A percentile compares a stretch with the other conserved stretches of the same genome.
phyloP scores from a whole-genome alignment of 345 rosid genomes.

The Melaleuca alternifolia region DNA sequence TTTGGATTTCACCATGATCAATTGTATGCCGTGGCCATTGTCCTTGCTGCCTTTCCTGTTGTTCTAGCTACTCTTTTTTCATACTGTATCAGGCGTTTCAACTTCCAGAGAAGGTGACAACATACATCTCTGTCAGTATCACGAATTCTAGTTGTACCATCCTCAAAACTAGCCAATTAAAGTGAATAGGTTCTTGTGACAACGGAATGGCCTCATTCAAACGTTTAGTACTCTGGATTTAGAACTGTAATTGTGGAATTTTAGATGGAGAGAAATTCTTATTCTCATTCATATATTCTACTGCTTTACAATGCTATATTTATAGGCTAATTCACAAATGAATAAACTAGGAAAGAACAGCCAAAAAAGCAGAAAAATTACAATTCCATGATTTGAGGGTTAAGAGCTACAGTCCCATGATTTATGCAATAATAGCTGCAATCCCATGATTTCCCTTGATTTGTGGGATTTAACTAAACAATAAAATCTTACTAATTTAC shows the following conservation, averaged over 20 bases:
- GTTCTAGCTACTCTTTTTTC: conserved; percentile 44
- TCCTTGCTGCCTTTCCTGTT: conserved; percentile 38
- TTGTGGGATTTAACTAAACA: too few relatives aligned
- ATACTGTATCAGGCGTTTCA: conserved; percentile 34
- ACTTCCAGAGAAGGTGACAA: conserved; percentile 52
- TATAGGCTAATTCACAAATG: too few relatives aligned
- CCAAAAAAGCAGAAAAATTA: too few relatives aligned
- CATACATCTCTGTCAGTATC: not conserved
- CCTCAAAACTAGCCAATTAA: not conserved
- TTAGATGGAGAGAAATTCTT: too few relatives aligned
- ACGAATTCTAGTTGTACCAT: not conserved
- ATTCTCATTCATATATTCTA: too few relatives aligned
- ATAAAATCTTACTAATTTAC: too few relatives aligned
- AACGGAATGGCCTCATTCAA: not conserved
- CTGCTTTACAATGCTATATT: too few relatives aligned
- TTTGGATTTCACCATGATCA: conserved; percentile 41
- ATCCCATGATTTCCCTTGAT: too few relatives aligned
- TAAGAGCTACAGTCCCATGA: too few relatives aligned
- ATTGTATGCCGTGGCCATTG: conserved; percentile 19
- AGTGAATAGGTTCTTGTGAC: not conserved
- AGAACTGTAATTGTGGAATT: not conserved
- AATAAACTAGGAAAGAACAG: too few relatives aligned
- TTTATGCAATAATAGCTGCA: too few relatives aligned
- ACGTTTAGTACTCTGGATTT: not conserved
- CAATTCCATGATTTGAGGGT: too few relatives aligned